Percentiles rank a stretch among this genome's conserved stretches.
phyloP scores from a whole-genome alignment of 108 stramenopile species.

The Skeletonema grethae region DNA sequence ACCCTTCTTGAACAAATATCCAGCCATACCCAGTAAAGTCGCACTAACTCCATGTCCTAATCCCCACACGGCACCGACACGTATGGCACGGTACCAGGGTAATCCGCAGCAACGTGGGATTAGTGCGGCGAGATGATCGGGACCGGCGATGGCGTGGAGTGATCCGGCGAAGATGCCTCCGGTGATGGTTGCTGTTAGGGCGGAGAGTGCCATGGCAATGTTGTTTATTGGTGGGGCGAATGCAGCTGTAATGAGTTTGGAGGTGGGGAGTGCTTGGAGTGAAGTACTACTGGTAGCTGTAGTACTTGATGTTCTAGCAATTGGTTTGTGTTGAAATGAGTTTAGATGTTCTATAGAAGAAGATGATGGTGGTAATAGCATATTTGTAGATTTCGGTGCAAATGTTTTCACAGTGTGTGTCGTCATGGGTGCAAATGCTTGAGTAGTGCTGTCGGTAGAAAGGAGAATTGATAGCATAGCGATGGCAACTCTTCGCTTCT shows the following conservation, averaged over 20 bases:
- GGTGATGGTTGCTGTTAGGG: constrained; percentile 67
- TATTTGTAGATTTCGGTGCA: background rate
- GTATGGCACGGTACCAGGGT: constrained; percentile 82
- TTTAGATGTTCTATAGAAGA: background rate
- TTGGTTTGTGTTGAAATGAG: background rate
- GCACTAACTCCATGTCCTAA: constrained; percentile 95
- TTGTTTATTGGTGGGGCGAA: background rate
- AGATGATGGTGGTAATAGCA: background rate
- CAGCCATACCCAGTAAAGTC: constrained; percentile 79
- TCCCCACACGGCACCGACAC: constrained; percentile 95
- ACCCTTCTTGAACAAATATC: constrained; percentile 80
- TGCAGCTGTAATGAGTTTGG: background rate
- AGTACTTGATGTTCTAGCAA: background rate
- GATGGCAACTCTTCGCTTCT: constrained; percentile 7
- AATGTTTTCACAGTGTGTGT: background rate
- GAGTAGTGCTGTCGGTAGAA: background rate
- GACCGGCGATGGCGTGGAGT: constrained; percentile 96
- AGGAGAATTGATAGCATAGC: background rate
- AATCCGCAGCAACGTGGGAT: constrained; percentile 91
- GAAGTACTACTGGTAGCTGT: background rate
- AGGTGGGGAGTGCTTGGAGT: constrained; percentile 1
- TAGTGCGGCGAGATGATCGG: constrained; percentile 95
- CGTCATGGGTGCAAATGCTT: background rate
- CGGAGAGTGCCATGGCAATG: constrained; percentile 28
- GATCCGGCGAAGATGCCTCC: constrained; percentile 91